These are phyloP conservation scores for Candida palmyrensis DNA, from an alignment of 805 yeast genomes.

Conservation along the genomic window DNA sequence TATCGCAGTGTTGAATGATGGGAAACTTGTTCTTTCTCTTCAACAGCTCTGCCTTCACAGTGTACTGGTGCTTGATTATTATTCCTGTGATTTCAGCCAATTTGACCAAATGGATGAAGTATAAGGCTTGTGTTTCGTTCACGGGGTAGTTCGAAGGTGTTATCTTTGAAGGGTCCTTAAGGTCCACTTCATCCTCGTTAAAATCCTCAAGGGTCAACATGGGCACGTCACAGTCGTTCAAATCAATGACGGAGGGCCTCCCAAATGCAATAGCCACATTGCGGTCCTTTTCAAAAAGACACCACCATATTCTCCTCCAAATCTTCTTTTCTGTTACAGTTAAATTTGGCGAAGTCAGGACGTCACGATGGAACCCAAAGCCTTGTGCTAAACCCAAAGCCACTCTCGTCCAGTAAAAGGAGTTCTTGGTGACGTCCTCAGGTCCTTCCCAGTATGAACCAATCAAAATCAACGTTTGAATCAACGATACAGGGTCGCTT, in stretches of 20 bases:
- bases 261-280: conserved; percentile 69
- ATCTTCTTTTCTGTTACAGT: conserved; percentile 40
- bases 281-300: conserved; percentile 65
- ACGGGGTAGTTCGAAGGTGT: conserved; percentile 41
- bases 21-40: conserved; percentile 37
- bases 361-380: conserved; percentile 66
- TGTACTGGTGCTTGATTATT: conserved; percentile 62
- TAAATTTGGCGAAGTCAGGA: conserved; percentile 33
- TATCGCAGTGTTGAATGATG: conserved; percentile 62
- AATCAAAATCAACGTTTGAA: conserved; percentile 58
- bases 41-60: conserved; percentile 61
- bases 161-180: conserved; percentile 12
- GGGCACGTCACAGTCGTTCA: conserved; percentile 74
- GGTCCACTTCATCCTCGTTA: conserved; percentile 44
- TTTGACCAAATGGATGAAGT: conserved; percentile 58
- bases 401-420: conserved; percentile 64
- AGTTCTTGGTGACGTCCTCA: conserved; percentile 60
- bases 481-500: conserved; percentile 53
- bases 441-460: conserved; percentile 75
- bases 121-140: conserved; percentile 45
- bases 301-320: conserved; percentile 76
- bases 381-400: conserved; percentile 72
- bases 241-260: conserved; percentile 61
- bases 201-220: conserved; percentile 67
- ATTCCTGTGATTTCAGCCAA: conserved; percentile 69